phyloP scores from a whole-genome alignment of 768 basidiomycete genomes.

The Hericium alpestre region DNA sequence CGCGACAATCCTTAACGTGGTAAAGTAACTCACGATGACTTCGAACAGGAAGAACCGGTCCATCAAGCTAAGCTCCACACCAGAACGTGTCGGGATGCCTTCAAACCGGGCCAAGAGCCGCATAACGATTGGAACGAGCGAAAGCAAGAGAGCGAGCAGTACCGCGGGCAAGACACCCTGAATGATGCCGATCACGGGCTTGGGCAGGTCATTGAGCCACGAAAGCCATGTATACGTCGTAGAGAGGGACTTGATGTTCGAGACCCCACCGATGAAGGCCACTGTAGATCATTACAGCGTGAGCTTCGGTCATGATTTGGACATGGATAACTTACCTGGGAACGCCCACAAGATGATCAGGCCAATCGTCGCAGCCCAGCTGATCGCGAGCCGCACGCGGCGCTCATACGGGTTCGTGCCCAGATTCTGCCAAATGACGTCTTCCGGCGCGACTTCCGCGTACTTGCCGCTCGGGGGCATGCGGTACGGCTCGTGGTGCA shows the following conservation, averaged over 20 bases:
- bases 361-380: slow-evolving; percentile 66
- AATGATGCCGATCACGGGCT: slow-evolving; percentile 66
- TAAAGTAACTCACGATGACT: slow-evolving; percentile 53
- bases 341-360: slow-evolving; percentile 84
- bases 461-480: slow-evolving; percentile 56
- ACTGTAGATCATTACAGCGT: slow-evolving; percentile 13
- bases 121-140: slow-evolving; percentile 78
- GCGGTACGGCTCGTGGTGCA: slow-evolving; percentile 72
- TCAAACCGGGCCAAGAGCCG: slow-evolving; percentile 75
- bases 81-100: slow-evolving; percentile 78
- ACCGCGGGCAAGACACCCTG: slow-evolving; percentile 84
- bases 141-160: slow-evolving; percentile 81
- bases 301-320: not conserved
- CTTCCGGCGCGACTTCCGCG: slow-evolving; percentile 75
- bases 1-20: not conserved
- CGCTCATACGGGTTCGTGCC: slow-evolving; percentile 80
- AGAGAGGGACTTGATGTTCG: slow-evolving; percentile 70
- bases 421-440: slow-evolving; percentile 90
- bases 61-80: slow-evolving; percentile 86
- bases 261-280: slow-evolving; percentile 67
- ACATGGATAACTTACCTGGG: slow-evolving; percentile 40
- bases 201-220: slow-evolving; percentile 73
- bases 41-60: slow-evolving; percentile 86
- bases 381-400: slow-evolving; percentile 29
- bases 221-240: slow-evolving; percentile 54